Conservation (phyloP, 495 filamentous ascomycete genomes). For the Hypoxylon perforatum region DNA sequence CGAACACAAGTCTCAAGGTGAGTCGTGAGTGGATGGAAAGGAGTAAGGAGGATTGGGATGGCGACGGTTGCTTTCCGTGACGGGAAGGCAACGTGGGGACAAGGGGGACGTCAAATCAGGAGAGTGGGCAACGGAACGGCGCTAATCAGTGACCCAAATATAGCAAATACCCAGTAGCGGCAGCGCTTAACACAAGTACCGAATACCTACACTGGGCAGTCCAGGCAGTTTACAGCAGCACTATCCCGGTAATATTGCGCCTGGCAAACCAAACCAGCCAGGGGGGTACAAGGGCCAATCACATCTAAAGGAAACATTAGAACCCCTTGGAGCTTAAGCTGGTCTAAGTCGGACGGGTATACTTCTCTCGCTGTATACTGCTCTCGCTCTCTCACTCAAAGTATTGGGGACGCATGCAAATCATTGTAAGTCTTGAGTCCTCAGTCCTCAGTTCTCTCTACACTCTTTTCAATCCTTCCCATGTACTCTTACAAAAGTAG, state of each 20-base stretch:
- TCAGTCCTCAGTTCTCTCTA: too few species aligned
- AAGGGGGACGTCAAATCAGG: slow-evolving; percentile 35
- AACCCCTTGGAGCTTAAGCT: slow-evolving; percentile 27
- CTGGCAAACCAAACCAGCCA: slow-evolving; percentile 36
- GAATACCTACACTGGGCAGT: slow-evolving; percentile 35
- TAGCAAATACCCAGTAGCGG: slow-evolving; percentile 42
- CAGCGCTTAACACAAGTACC: slow-evolving; percentile 45
- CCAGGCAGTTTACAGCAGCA: slow-evolving; percentile 29
- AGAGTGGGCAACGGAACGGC: slow-evolving; percentile 38
- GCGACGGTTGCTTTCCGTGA: slow-evolving; percentile 25
- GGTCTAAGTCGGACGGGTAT: slow-evolving; percentile 33
- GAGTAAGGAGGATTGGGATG: too few species aligned
- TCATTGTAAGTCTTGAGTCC: too few species aligned
- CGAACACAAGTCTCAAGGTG: slow-evolving; percentile 19
- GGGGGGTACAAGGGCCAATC: slow-evolving; percentile 29
- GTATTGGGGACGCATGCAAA: slow-evolving; percentile 25
- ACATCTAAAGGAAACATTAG: slow-evolving; percentile 1
- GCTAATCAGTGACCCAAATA: slow-evolving; percentile 42
- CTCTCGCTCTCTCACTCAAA: too few species aligned
- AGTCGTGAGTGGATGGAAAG: slow-evolving; percentile 25
- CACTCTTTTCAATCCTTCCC: too few species aligned
- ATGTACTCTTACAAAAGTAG: slow-evolving; percentile 6
- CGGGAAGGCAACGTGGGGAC: slow-evolving; percentile 21
- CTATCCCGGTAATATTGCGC: slow-evolving; percentile 38
- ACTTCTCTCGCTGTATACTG: too few species aligned